Base-by-base conservation (phyloP, 2,329 filamentous ascomycete genomes). In the Xylariaceae sp. region DNA sequence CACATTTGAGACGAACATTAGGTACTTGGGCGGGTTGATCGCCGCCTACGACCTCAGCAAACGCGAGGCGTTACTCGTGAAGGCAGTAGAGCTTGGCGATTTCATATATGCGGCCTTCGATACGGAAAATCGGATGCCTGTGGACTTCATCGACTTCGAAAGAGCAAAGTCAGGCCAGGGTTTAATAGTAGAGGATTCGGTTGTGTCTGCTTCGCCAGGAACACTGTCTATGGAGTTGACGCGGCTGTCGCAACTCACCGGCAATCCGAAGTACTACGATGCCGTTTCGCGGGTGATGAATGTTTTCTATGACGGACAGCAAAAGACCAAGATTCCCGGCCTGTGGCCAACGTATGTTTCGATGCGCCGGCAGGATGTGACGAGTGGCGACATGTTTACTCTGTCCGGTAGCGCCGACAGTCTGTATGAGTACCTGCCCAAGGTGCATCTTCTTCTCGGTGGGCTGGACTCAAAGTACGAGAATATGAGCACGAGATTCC, bases 161-260 rank as follows among this genome's bases (percentile, higher is more conserved):
- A 59, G 61, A 4, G 72, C 73, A 2, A 72, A 73, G 53, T 65
- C 61, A 0, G 73, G 74, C 5, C 51, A 63, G 0, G 70, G 68
- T 0, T 59, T 75, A 10, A 34, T 49, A 0, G 60, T 72, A 0
- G 73, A 76, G 54, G 16, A 29, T 0, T 61, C 54, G 1, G 74
- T 78, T 4, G 72, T 76, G 13, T 72, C 74, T 2, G 76, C 76
- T 6, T 72, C 73, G 5, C 72, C 75, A 1, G 88, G 87, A 5
- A 88, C 85, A 5, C 73, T 91, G 47, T 85, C 82, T 1, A 70
- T 92, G 53, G 88, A 92, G 63, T 84, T 91, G 67, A 88, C 86
- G 13, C 78, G 85, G 15, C 72, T 92, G 46, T 85, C 86, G 2
- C 87, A 91, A 67, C 71, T 92, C 55, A 91, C 88, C 0, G 83